Conservation (phyloP, 768 basidiomycete species). For the Leccinum variicolor region DNA sequence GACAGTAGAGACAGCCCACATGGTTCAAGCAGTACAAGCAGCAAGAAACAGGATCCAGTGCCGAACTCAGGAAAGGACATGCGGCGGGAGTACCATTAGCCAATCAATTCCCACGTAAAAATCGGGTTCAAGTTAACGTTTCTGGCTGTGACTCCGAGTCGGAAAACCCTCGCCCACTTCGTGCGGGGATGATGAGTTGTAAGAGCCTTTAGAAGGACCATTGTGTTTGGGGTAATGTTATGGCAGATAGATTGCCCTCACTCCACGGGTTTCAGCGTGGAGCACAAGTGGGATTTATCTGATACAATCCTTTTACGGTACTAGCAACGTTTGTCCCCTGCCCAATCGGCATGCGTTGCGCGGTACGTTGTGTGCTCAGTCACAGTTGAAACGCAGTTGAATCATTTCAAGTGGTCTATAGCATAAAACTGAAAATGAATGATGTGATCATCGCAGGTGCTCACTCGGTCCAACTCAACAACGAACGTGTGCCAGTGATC, state of each 20-base stretch:
- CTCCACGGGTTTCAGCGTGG: background rate
- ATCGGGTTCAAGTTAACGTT: too few relatives aligned
- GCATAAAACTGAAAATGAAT: background rate
- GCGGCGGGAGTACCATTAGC: too few relatives aligned
- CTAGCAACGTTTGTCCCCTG: constrained; percentile 4
- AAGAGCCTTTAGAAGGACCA: background rate
- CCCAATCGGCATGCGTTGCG: background rate
- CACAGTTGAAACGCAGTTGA: background rate
- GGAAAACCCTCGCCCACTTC: too few relatives aligned
- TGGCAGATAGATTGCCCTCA: background rate
- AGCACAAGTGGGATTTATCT: too few relatives aligned
- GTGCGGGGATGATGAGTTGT: background rate
- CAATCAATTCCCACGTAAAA: too few relatives aligned
- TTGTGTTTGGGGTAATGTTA: background rate
- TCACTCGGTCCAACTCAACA: background rate
- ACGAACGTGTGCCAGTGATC: background rate
- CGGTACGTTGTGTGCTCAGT: background rate
- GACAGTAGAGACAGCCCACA: too few relatives aligned
- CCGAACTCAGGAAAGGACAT: too few relatives aligned
- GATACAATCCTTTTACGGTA: too few relatives aligned
- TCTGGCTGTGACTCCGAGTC: too few relatives aligned
- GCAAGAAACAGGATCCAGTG: too few relatives aligned
- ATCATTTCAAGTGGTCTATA: background rate
- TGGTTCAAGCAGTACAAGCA: too few relatives aligned
- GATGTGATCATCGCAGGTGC: background rate